Percentiles rank a stretch among this genome's conserved stretches.
These are phyloP conservation scores for Aspergillus phoenicis DNA, from an alignment of 2,329 filamentous ascomycete genomes.

Conservation along the genomic window DNA sequence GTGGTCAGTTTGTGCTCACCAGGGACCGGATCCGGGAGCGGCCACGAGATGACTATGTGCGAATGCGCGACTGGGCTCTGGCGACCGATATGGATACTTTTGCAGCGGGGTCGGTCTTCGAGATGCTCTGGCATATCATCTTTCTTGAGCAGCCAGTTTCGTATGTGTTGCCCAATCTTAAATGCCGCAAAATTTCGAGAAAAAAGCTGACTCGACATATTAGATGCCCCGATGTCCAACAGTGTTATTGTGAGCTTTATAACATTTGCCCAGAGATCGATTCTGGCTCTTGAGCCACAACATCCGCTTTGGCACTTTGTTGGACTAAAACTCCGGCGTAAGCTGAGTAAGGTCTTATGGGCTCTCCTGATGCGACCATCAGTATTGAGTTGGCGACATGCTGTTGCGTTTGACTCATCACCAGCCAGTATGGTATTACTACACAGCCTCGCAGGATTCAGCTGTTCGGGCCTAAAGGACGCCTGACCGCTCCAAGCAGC, in stretches of 20 bases:
- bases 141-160: constrained; percentile 21
- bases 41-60: constrained; percentile 23
- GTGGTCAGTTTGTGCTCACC: constrained; percentile 30
- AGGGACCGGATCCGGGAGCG: constrained; percentile 22
- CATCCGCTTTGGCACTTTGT: not conserved
- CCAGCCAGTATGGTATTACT: no score
- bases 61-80: constrained; percentile 25
- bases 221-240: constrained; percentile 14
- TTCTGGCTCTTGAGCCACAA: not conserved
- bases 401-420: no score
- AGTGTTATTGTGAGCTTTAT: constrained; percentile 35
- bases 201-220: not conserved
- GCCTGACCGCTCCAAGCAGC: no score
- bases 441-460: no score
- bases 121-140: constrained; percentile 30
- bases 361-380: no score
- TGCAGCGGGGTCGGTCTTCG: constrained; percentile 25
- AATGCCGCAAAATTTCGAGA: not conserved
- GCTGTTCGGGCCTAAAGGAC: no score
- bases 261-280: constrained; percentile 4
- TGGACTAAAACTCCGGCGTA: no score
- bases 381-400: no score
- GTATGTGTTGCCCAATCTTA: constrained; percentile 21
- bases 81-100: constrained; percentile 18
- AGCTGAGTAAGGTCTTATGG: no score